Percentiles rank a stretch among this genome's conserved stretches.
These are phyloP conservation scores for Capsicum rhomboideum DNA, from an alignment of 257 asterid species.

Conservation along the genomic window DNA sequence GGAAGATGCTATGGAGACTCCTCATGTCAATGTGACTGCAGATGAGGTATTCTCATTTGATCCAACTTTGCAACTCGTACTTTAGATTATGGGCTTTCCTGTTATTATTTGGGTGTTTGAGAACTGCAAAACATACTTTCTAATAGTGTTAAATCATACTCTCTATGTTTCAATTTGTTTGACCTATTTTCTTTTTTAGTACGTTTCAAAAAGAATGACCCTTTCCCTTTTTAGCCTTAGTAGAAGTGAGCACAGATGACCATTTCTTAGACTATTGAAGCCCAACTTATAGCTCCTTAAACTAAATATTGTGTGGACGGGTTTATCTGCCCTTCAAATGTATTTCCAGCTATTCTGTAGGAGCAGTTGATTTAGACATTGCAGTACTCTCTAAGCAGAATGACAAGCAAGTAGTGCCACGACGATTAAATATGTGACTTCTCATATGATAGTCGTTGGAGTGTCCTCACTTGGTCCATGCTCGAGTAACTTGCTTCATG, in stretches of 20 bases:
- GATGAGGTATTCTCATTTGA: constrained; percentile 46
- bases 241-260: background rate
- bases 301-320: background rate
- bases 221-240: too few relatives aligned
- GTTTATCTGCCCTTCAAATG: background rate
- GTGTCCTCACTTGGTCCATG: background rate
- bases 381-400: background rate
- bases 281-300: background rate
- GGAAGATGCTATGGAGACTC: constrained; percentile 24
- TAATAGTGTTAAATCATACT: background rate
- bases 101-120: background rate
- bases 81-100: background rate
- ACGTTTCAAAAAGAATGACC: too few relatives aligned
- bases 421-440: background rate
- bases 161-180: too few relatives aligned
- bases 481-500: background rate
- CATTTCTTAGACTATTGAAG: background rate
- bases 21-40: constrained; percentile 44
- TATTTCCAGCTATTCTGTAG: background rate
- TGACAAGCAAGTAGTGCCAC: background rate
- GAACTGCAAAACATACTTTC: background rate
- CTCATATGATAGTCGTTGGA: background rate
- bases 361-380: too few relatives aligned
- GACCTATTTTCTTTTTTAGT: too few relatives aligned
- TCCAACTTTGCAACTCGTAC: background rate